A percentile compares a stretch with the other conserved stretches of the same genome.
phyloP scores from a whole-genome alignment of 768 basidiomycete genomes.

The Favolaschia claudopus region DNA sequence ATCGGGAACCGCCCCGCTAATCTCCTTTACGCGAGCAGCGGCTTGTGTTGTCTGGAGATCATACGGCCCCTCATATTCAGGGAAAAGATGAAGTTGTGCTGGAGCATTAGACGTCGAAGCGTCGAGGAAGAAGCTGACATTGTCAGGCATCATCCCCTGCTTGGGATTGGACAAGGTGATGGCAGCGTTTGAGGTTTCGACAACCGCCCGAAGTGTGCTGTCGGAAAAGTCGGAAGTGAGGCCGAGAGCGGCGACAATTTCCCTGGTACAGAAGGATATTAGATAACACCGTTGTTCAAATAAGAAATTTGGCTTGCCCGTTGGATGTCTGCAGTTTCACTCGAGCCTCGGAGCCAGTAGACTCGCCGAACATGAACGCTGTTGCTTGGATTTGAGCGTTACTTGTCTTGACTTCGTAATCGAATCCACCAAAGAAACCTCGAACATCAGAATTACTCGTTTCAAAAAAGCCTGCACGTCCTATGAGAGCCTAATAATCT shows the following conservation, averaged over 20 bases:
- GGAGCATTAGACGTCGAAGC: constrained; percentile 7
- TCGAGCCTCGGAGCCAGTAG: constrained; percentile 3
- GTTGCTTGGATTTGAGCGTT: neutral
- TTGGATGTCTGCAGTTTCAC: constrained; percentile 15
- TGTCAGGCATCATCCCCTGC: neutral
- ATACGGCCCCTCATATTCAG: constrained; percentile 14
- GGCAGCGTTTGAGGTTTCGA: constrained; percentile 4
- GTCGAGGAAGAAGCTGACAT: constrained; percentile 9
- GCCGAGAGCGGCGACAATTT: neutral
- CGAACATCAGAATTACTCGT: constrained; percentile 3
- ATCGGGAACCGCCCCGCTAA: neutral
- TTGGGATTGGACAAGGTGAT: neutral
- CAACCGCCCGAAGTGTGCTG: neutral
- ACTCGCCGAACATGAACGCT: constrained; percentile 10
- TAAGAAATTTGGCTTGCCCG: constrained; percentile 7
- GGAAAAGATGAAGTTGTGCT: neutral
- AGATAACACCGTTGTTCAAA: neutral
- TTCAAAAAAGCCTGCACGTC: constrained; percentile 2
- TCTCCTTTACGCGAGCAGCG: neutral
- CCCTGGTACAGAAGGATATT: neutral
- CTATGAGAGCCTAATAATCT: constrained; percentile 6
- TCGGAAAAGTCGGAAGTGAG: neutral
- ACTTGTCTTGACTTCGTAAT: neutral
- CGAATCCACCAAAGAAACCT: constrained; percentile 11
- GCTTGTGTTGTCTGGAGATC: constrained; percentile 11